Percentiles rank a stretch among this genome's conserved stretches.
Conservation (phyloP, 345 rosid genomes). For the Erysimum cheiranthoides region DNA sequence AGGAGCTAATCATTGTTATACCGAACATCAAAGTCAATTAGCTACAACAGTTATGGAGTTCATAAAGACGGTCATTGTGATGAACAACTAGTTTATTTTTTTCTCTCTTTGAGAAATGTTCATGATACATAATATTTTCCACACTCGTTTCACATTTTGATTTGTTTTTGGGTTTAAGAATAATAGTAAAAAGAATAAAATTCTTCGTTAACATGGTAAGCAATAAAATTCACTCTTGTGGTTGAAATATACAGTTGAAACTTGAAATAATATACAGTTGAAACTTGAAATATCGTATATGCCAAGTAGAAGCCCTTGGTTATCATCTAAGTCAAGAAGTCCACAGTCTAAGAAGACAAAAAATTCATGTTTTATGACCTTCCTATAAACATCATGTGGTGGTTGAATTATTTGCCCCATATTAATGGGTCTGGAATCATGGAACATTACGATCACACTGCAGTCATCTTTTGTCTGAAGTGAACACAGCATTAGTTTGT, state of each 20-base stretch:
- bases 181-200: background rate
- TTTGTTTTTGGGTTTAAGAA: background rate
- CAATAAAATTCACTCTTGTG: no score
- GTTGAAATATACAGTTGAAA: no score
- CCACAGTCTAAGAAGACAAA: background rate
- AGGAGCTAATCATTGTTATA: constrained; percentile 65
- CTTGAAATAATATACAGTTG: no score
- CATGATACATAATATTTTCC: background rate
- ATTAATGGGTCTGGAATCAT: background rate
- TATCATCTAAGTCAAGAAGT: background rate
- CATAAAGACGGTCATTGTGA: constrained; percentile 36
- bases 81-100: background rate
- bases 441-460: background rate
- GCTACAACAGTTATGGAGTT: constrained; percentile 54
- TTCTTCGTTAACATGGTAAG: no score
- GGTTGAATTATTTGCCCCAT: background rate
- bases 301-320: no score
- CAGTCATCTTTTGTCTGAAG: background rate
- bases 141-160: background rate
- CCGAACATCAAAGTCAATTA: constrained; percentile 56
- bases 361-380: background rate
- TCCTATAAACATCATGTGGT: background rate
- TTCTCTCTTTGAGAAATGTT: background rate
- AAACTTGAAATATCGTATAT: no score
- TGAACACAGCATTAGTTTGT: background rate